Evolutionary conservation across 2,329 filamentous ascomycete species (phyloP).

Genomic region (Botrytis deweyae): DNA sequence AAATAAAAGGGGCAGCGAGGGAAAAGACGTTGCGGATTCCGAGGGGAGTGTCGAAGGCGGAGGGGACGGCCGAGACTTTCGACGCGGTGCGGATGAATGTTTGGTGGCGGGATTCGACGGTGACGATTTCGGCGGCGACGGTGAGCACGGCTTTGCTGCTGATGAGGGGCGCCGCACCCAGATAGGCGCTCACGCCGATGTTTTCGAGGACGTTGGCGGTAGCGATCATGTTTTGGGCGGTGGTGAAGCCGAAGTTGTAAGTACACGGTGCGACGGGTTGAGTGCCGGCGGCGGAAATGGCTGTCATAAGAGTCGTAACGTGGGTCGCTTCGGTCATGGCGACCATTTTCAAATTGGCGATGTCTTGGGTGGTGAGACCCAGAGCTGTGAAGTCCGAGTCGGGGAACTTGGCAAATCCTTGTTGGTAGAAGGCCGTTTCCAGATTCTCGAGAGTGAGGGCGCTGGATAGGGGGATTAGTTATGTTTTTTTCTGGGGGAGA

Average conservation of each 20-base stretch:
- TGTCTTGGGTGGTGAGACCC: conserved; percentile 54
- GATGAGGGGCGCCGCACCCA: conserved; percentile 68
- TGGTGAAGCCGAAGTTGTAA: conserved; percentile 70
- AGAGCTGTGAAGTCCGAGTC: conserved; percentile 63
- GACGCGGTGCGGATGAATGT: conserved; percentile 65
- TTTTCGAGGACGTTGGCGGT: conserved; percentile 70
- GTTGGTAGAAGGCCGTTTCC: conserved; percentile 69
- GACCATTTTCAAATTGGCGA: conserved; percentile 61
- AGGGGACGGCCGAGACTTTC: conserved; percentile 59
- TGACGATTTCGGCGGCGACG: conserved; percentile 68
- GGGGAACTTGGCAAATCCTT: conserved; percentile 67
- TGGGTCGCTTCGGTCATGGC: conserved; percentile 63
- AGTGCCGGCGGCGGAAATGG: conserved; percentile 61
- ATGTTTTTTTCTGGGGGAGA: background rate
- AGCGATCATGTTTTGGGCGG: conserved; percentile 65
- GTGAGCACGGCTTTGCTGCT: conserved; percentile 58
- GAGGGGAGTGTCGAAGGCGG: conserved; percentile 69
- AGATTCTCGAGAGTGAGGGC: conserved; percentile 74
- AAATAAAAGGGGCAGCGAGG: conserved; percentile 71
- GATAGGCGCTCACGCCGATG: conserved; percentile 69
- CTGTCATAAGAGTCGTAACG: conserved; percentile 57
- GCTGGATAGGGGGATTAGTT: conserved; percentile 41
- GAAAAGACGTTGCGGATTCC: conserved; percentile 69
- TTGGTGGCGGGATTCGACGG: conserved; percentile 72
- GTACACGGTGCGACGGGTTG: conserved; percentile 67